These are phyloP conservation scores for Curvularia sp. DNA, from an alignment of 2,329 filamentous ascomycete genomes.

Conservation along the genomic window DNA sequence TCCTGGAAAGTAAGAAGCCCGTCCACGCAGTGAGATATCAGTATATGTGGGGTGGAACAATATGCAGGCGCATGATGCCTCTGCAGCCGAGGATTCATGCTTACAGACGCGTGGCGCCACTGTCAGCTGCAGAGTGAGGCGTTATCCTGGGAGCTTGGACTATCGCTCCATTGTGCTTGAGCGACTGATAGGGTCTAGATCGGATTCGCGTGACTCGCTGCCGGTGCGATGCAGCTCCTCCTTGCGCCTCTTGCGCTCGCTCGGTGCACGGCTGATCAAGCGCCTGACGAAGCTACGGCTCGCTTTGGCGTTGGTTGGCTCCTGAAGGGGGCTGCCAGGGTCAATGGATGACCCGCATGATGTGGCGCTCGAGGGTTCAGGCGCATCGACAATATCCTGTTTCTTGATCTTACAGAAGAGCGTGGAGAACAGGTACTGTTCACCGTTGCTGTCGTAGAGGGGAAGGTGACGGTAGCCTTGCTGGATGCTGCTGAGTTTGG, in stretches of 20 bases:
- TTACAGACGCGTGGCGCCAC: constrained; percentile 32
- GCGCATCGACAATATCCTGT: constrained; percentile 57
- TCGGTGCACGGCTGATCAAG: constrained; percentile 54
- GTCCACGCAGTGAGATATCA: constrained; percentile 22
- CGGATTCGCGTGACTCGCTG: constrained; percentile 44
- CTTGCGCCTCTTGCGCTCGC: constrained; percentile 50
- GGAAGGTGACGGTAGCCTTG: constrained; percentile 93
- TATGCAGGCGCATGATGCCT: constrained; percentile 32
- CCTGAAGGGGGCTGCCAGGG: constrained; percentile 36
- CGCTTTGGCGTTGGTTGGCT: constrained; percentile 43
- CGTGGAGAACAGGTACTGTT: constrained; percentile 93
- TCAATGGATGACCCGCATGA: constrained; percentile 40
- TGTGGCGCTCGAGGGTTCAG: constrained; percentile 29
- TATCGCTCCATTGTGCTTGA: constrained; percentile 48
- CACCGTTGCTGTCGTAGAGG: constrained; percentile 84
- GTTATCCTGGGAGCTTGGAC: constrained; percentile 20
- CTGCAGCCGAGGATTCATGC: constrained; percentile 18
- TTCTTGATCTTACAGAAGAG: constrained; percentile 88
- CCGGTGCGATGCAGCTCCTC: constrained; percentile 37
- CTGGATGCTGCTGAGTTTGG: constrained; percentile 86
- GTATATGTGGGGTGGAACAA: constrained; percentile 26
- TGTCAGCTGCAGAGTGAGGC: constrained; percentile 30
- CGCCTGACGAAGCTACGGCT: constrained; percentile 49
- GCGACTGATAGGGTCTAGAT: constrained; percentile 43
- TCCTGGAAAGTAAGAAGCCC: constrained; percentile 13